phyloP scores from a whole-genome alignment of 257 asterid genomes.

The Osmanthus fragrans region DNA sequence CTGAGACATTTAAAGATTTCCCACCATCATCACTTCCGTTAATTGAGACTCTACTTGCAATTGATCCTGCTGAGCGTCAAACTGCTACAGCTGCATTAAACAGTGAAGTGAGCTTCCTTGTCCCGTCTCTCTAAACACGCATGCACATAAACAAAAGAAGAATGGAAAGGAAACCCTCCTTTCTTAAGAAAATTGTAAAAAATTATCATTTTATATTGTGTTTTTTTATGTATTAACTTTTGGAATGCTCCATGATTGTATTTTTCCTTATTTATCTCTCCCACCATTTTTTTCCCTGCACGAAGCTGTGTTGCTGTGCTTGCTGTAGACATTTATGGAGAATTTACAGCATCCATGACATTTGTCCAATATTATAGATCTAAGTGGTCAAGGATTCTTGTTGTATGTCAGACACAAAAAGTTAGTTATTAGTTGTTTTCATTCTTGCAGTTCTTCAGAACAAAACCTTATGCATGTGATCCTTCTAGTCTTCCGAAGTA shows the following conservation, averaged over 20 bases:
- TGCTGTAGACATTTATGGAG: not conserved
- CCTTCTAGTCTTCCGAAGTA: slow-evolving; percentile 90
- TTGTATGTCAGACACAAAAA: slow-evolving; percentile 2
- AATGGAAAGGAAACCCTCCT: not conserved
- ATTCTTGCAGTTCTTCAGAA: slow-evolving; percentile 63
- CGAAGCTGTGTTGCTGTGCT: not conserved
- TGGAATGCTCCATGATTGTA: not conserved
- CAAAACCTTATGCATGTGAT: slow-evolving; percentile 77
- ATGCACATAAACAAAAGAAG: not conserved
- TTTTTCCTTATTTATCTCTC: not conserved
- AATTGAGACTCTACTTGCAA: slow-evolving; percentile 75
- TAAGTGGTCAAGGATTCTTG: not conserved
- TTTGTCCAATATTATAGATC: not conserved
- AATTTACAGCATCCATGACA: not conserved
- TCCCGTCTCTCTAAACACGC: not conserved
- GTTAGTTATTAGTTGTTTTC: slow-evolving; percentile 1
- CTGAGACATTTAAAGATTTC: slow-evolving; percentile 68
- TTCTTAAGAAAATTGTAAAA: not conserved
- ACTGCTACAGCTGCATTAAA: slow-evolving; percentile 71
- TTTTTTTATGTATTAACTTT: not conserved
- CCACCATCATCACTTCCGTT: slow-evolving; percentile 75
- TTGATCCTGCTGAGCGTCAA: slow-evolving; percentile 80
- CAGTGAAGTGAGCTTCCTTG: slow-evolving; percentile 66
- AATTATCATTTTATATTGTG: not conserved
- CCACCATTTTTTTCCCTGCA: not conserved